Base-by-base conservation (phyloP, 495 filamentous ascomycete genomes). In the Annulohypoxylon maeteangense region DNA sequence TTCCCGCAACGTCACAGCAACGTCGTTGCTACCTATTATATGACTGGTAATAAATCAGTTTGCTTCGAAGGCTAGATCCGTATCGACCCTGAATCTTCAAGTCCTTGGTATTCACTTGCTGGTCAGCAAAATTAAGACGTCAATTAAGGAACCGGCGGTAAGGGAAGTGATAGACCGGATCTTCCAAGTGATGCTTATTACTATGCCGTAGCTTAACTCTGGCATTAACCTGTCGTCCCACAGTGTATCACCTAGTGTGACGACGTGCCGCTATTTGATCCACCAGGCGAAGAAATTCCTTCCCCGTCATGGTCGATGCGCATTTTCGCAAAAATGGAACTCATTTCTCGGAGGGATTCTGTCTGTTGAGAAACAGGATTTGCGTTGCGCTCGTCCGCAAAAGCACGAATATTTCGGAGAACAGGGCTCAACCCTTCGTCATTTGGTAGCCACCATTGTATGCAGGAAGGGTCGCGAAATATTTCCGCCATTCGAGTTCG, bases 391-490 rank as follows among this genome's bases (percentile, higher is more conserved):
- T 94, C 90, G 68, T 92, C 87, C 1, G 91, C 90, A 79, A 95
- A 90, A 25, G 85, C 83, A n/a, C 93, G 89, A 55, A 96, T 88
- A 65, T 86, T 89, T 27, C 90, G 91, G 34, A 96, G 82, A 31
- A 95, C 86, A 5, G 87, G 83, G 3, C 87, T 86, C 71, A 89
- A 90, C 20, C 87, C 89, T 81, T 93, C 91, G 73, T 93, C 88
- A 74, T 94, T 88, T 2, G 93, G 92, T 22, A 96, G 86, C 93
- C 93, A 97, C 93, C 93, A 97, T 38, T 90, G 85, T 57, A 86
- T 83, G 63, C 92, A 83, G 55, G 89, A 89, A 8, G 88, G 86
- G 34, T 90, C 82, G 68, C 85, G 81, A 85, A 93, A 97, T 32
- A 91, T 76, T 29, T 89, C 86, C 12, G 91, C 87, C 83, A 99